Evolutionary conservation across 192 early-diverging fungal genomes (phyloP), one percentile per base, ranked within the genome.

Genomic region (Paraglomus brasilianum): DNA sequence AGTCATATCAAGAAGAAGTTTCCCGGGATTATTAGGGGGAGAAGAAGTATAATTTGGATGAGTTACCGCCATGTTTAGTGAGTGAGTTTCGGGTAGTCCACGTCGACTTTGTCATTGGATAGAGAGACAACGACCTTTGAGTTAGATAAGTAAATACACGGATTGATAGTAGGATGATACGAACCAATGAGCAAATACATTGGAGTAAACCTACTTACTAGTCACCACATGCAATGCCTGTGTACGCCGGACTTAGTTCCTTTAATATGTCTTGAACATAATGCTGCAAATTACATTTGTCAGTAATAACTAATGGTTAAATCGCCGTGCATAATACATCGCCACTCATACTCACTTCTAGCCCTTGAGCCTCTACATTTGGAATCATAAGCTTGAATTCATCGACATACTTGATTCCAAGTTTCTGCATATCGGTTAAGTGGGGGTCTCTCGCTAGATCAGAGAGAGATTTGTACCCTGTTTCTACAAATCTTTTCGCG

Each of bases 381-480:
- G 46, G 70, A 62, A 72, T 72, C n/a, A 40, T 19, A 13, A 41
- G 13, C 10, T 46, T 40, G 3, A 72, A 66, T 30, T 72, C 70
- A 11, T 72, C 38, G 14, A 65, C n/a, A 50, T 72, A 38, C n/a
- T 40, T 9, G 2, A 66, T 41, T 38, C 38, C 46, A 30, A 51
- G 13, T 44, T 30, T 38, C 39, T 51, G 46, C 21, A 42, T 17
- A 9, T 49, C 36, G 21, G 43, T 48, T 5, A 66, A 39, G 4
- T 72, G 19, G 9, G 63, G 50, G 17, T 65, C 60, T 2, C 64
- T 53, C 5, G 24, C 19, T 21, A 72, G 1, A 22, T 72, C 70
- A 21, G 64, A 60, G 10, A 72, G 10, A 17, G 70, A 67, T 30
- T 72, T 66, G 47, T 51, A 72, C 22, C 70, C 70, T 40, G 65